phyloP scores from a whole-genome alignment of 305 asterid genomes.

The Fraxinus xanthoxyloides region DNA sequence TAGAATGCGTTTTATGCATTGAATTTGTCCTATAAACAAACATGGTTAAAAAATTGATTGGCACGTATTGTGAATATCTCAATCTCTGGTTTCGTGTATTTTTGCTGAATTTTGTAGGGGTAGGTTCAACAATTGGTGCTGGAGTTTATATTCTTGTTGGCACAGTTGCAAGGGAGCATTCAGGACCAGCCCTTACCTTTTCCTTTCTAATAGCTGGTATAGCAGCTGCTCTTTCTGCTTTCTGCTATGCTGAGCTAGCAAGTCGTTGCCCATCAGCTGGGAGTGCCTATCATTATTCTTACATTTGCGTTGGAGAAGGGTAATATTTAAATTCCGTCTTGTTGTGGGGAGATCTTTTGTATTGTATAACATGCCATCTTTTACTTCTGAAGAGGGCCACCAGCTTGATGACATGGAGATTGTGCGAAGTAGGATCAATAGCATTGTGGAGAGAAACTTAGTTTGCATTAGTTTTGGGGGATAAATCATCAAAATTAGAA shows the following conservation, averaged over 20 bases:
- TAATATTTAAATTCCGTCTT: slow-evolving; percentile 25
- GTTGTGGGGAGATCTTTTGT: neutral
- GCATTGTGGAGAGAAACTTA: neutral
- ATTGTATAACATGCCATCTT: neutral
- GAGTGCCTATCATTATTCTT: slow-evolving; percentile 97
- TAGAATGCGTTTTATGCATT: neutral
- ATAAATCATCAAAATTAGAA: neutral
- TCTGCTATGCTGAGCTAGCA: slow-evolving; percentile 94
- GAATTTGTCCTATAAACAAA: neutral
- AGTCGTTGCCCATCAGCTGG: slow-evolving; percentile 99
- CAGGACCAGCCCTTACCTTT: slow-evolving; percentile 87
- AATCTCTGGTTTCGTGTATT: neutral
- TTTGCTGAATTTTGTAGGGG: slow-evolving; percentile 51
- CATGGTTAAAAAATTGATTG: neutral
- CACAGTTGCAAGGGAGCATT: slow-evolving; percentile 95
- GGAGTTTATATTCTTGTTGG: slow-evolving; percentile 97
- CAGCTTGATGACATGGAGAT: neutral
- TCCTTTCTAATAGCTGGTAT: slow-evolving; percentile 93
- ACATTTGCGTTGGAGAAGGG: slow-evolving; percentile 97
- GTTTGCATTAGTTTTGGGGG: neutral
- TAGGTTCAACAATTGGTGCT: slow-evolving; percentile 97
- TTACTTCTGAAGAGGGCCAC: neutral
- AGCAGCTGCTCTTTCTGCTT: slow-evolving; percentile 97
- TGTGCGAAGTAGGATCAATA: neutral
- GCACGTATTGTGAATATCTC: neutral